Base-by-base conservation (phyloP, 2,329 filamentous ascomycete species). In the Triangularia setosa region DNA sequence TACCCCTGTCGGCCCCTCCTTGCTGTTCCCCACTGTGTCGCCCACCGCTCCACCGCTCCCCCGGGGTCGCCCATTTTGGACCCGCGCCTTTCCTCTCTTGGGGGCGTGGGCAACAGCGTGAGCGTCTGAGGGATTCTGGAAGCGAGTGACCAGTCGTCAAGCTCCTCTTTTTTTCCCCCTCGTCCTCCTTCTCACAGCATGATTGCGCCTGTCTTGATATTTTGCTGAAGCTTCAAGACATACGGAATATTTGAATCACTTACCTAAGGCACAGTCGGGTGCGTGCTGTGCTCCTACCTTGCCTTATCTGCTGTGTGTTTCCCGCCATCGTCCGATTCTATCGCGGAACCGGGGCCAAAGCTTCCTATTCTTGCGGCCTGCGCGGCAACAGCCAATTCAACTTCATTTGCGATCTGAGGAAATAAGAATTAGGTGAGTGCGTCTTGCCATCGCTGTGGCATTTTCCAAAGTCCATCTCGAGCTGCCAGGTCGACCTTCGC, bases 81-180 rank as follows among this genome's bases (percentile, higher is more conserved):
- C 55, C 55, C 56, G 61, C 64, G 25, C 55, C 58, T 65, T 64
- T 48, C 64, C 61, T 21, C 14, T 63, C 53, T 58, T 16, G 58
- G 66, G 59, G 53, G 40, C 58, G 57, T 44, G 58, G 24, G 40
- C 62, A 64, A 28, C 33, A 40, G 33, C 33, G 5, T n/a, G 14
- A 40, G 33, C 33, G 5, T n/a, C 16, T 40, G 33, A 40, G 33
- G 40, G 6, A 48, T 48, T 48, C 40, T 48, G 40, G 40, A 48
- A 48, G 40, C 40, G 40, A 48, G 40, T 48, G 40, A 48, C 40
- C 40, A 55, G 40, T 60, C 56, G 27, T 57, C 48, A 33, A 33
- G 66, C 64, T 65, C 61, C 64, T 68, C 65, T 64, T 65, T 68
- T 67, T 64, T 63, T 67, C 60, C 61, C 40, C 30, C 57, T 61